Percentiles rank a stretch among this genome's conserved stretches.
These are phyloP conservation scores for Diophrys sp. DNA, from an alignment of 73 alveolate species.

Conservation along the genomic window DNA sequence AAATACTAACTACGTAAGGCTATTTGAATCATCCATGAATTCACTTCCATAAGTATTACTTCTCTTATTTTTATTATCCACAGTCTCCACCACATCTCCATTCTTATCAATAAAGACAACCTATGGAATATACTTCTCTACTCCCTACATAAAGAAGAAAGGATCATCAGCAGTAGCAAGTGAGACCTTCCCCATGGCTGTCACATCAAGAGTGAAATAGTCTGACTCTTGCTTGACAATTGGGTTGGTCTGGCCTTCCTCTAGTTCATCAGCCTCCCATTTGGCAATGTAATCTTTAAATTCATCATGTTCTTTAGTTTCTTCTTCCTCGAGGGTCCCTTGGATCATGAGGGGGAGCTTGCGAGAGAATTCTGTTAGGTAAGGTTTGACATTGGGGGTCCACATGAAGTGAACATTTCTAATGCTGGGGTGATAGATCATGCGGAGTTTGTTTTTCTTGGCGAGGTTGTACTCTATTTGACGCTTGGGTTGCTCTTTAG, in stretches of 20 bases:
- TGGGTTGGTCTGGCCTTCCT: conserved; percentile 23
- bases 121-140: conserved; percentile 15
- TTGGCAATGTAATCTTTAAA: conserved; percentile 5
- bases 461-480: conserved; percentile 11
- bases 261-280: conserved; percentile 28
- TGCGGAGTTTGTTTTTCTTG: conserved; percentile 28
- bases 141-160: background rate
- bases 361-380: conserved; percentile 7
- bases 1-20: too few species aligned
- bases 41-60: background rate
- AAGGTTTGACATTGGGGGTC: conserved; percentile 8
- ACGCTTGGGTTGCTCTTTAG: conserved; percentile 33
- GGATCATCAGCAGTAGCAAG: conserved; percentile 36
- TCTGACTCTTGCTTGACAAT: background rate
- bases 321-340: conserved; percentile 1
- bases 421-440: conserved; percentile 20
- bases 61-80: conserved; percentile 3
- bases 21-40: background rate
- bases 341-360: conserved; percentile 3
- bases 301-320: background rate
- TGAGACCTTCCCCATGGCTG: background rate
- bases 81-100: conserved; percentile 3
- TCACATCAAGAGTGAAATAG: conserved; percentile 21
- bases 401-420: conserved; percentile 18
- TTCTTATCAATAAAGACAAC: background rate